Evolutionary conservation across 106 monocot genomes (phyloP).

Genomic region (Dendrobium chrysotoxum): DNA sequence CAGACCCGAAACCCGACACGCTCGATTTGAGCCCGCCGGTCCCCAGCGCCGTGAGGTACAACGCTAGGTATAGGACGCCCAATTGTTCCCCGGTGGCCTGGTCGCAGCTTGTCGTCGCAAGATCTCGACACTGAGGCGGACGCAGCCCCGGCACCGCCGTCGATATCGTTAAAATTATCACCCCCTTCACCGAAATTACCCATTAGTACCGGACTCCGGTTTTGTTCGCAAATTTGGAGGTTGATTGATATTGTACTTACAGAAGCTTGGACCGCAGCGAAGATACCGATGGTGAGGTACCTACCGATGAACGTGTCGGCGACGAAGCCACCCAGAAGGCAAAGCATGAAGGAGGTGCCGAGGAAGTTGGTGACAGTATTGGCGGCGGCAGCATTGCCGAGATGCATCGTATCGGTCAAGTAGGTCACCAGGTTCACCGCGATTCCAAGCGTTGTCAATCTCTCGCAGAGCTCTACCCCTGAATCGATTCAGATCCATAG

Average conservation of each 20-base stretch:
- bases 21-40: conserved; percentile 30
- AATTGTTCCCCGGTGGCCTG: conserved; percentile 28
- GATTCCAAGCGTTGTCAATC: conserved; percentile 58
- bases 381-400: conserved; percentile 65
- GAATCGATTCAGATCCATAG: background rate
- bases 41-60: conserved; percentile 46
- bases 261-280: conserved; percentile 45
- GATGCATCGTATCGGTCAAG: conserved; percentile 60
- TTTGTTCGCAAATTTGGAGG: background rate
- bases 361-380: conserved; percentile 55
- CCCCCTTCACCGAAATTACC: conserved; percentile 28
- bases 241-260: conserved; percentile 16
- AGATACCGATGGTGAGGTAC: conserved; percentile 69
- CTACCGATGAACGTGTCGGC: conserved; percentile 54
- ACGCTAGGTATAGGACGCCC: conserved; percentile 38
- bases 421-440: conserved; percentile 65
- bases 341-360: conserved; percentile 63
- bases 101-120: conserved; percentile 6
- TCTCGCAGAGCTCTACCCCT: conserved; percentile 66
- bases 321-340: conserved; percentile 57
- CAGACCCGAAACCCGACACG: conserved; percentile 57
- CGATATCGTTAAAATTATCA: conserved; percentile 46
- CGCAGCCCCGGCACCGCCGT: conserved; percentile 35
- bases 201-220: background rate
- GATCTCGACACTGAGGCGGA: conserved; percentile 24